These are phyloP conservation scores for Colletotrichum nymphaeae DNA, from an alignment of 2,329 filamentous ascomycete genomes.

Conservation along the genomic window DNA sequence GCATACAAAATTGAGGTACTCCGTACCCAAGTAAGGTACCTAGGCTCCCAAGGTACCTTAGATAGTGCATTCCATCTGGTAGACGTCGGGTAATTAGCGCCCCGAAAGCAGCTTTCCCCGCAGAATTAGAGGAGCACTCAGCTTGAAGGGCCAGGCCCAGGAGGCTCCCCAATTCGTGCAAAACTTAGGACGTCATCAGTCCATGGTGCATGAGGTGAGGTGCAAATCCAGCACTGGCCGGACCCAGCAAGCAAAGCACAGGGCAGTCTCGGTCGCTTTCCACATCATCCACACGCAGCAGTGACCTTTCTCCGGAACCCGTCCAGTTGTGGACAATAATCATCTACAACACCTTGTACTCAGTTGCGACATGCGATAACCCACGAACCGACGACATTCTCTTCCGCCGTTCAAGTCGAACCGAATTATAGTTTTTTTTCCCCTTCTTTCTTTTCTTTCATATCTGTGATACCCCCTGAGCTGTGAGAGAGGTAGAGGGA, in stretches of 20 bases:
- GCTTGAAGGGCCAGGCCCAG: constrained; percentile 2
- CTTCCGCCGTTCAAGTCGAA: constrained; percentile 3
- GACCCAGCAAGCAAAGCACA: constrained; percentile 18
- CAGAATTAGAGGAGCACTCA: constrained; percentile 32
- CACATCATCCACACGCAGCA: constrained; percentile 18
- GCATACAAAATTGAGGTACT: too few relatives aligned
- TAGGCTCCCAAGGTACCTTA: too few relatives aligned
- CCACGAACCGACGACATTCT: neutral
- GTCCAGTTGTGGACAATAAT: neutral
- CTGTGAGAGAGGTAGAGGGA: neutral
- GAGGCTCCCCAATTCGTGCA: constrained; percentile 23
- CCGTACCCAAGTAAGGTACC: too few relatives aligned
- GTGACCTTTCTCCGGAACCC: constrained; percentile 24
- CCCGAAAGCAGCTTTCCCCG: constrained; percentile 36
- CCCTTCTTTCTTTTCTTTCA: neutral
- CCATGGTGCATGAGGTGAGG: neutral
- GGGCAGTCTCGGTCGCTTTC: constrained; percentile 12
- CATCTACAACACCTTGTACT: constrained; percentile 1
- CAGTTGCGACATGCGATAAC: constrained; percentile 31
- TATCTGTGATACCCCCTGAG: constrained; percentile 26
- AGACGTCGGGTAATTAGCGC: constrained; percentile 32
- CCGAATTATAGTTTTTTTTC: neutral
- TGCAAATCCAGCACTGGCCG: constrained; percentile 32
- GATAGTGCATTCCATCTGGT: neutral
- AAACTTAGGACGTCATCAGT: constrained; percentile 36